These are phyloP conservation scores for Tetrapisispora namnaoensis DNA, from an alignment of 805 yeast species.

Conservation along the genomic window DNA sequence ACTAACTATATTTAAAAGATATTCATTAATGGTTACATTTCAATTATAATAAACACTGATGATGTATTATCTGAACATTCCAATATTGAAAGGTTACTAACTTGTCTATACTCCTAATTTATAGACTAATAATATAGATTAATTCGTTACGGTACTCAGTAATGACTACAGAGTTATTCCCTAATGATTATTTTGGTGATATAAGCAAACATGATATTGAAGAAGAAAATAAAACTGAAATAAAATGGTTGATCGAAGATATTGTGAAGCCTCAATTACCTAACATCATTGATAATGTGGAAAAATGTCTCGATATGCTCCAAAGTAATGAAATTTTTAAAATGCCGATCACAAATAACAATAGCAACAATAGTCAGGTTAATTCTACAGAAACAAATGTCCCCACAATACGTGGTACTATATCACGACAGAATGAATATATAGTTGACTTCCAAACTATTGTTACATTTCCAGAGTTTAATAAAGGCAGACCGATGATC, in stretches of 20 bases:
- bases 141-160: too few relatives aligned
- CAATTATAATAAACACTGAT: too few relatives aligned
- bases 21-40: too few relatives aligned
- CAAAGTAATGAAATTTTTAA: conserved; percentile 36
- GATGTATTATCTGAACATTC: too few relatives aligned
- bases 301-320: conserved; percentile 33
- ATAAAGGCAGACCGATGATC: conserved; percentile 35
- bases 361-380: conserved; percentile 1
- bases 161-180: conserved; percentile 31
- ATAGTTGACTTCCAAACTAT: conserved; percentile 39
- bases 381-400: not conserved
- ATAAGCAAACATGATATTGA: conserved; percentile 5
- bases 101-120: too few relatives aligned
- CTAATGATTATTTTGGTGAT: conserved; percentile 21
- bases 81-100: too few relatives aligned
- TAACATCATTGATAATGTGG: conserved; percentile 35
- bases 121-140: too few relatives aligned
- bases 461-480: conserved; percentile 30
- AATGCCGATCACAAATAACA: conserved; percentile 38
- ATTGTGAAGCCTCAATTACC: conserved; percentile 42
- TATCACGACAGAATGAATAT: conserved; percentile 46
- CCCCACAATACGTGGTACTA: conserved; percentile 43
- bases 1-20: too few relatives aligned
- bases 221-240: conserved; percentile 19
- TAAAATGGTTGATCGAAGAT: conserved; percentile 39